Evolutionary conservation across 192 early-diverging fungal genomes (phyloP), one percentile per base, ranked within the genome.

Genomic region (Phlyctochytrium planicorne): DNA sequence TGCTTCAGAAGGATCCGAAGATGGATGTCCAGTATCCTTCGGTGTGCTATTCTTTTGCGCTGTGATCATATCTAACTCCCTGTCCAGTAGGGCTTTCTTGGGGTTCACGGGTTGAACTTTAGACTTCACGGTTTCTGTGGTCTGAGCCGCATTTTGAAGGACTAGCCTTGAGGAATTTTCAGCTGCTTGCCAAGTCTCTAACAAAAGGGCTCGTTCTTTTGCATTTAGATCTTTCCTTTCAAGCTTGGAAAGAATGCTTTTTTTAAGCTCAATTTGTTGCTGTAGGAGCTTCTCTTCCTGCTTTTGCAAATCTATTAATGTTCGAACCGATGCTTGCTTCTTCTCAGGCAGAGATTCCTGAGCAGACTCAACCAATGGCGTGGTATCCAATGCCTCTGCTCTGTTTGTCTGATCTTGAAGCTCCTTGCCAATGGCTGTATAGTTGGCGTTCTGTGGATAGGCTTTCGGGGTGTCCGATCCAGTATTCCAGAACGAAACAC

Each of bases 401-500:
- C 29, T 12, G 25, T 20, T 14, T 30, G 30, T 53, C 34, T 30
- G 16, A 20, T 53, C 24, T 24, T 61, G 40, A 10, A 16, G 33
- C 16, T 23, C 62, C 34, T 20, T 37, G 24, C 23, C 25, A n/a
- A 4, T 27, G 14, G 65, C 37, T 16, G 25, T 12, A 24, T 23
- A 23, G n/a, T 37, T 55, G 23, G n/a, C n/a, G n/a, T n/a, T n/a
- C n/a, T n/a, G n/a, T n/a, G n/a, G n/a, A n/a, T n/a, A n/a, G 30
- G 14, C 59, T 47, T 2, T 52, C 4, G 12, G 63, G 12, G 40
- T 24, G 52, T 31, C 34, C 47, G 23, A 23, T 56, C 55, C 68
- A 23, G 72, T 35, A 31, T 52, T 36, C 33, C 29, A 75, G 88
- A 90, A 93, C 71, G 84, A 93, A n/a, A 94, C 86, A 63, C 90